phyloP scores from a whole-genome alignment of 1,284 basidiomycete genomes.

The Ustilago trichophora region DNA sequence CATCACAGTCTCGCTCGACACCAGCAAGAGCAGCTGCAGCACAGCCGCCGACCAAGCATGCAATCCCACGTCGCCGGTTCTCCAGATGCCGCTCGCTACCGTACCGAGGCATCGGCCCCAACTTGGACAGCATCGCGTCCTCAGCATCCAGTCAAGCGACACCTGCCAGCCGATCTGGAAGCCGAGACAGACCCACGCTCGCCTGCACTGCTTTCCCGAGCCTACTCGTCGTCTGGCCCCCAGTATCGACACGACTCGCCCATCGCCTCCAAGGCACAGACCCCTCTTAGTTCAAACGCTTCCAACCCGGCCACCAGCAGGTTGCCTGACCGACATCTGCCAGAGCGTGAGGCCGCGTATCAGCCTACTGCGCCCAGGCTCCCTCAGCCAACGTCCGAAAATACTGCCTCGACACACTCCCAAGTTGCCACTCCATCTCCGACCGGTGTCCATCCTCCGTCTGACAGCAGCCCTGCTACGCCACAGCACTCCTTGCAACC shows the following conservation, averaged over 20 bases:
- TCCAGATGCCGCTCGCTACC: background rate
- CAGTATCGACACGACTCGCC: background rate
- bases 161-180: constrained; percentile 4
- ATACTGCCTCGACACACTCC: too few species aligned
- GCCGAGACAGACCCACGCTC: background rate
- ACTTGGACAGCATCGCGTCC: background rate
- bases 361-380: too few species aligned
- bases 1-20: background rate
- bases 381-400: too few species aligned
- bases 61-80: background rate
- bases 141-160: constrained; percentile 4
- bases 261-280: background rate
- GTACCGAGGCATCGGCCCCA: background rate
- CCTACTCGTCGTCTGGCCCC: background rate
- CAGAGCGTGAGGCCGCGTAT: background rate
- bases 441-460: too few species aligned
- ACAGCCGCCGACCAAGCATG: constrained; percentile 2
- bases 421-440: too few species aligned
- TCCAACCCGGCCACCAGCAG: background rate
- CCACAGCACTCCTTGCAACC: constrained; percentile 20
- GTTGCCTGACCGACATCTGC: background rate
- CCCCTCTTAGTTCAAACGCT: background rate
- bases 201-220: background rate
- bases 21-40: background rate
- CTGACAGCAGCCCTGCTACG: background rate